Conservation (phyloP, 306 rosid genomes). For the Vigna unguiculata region DNA sequence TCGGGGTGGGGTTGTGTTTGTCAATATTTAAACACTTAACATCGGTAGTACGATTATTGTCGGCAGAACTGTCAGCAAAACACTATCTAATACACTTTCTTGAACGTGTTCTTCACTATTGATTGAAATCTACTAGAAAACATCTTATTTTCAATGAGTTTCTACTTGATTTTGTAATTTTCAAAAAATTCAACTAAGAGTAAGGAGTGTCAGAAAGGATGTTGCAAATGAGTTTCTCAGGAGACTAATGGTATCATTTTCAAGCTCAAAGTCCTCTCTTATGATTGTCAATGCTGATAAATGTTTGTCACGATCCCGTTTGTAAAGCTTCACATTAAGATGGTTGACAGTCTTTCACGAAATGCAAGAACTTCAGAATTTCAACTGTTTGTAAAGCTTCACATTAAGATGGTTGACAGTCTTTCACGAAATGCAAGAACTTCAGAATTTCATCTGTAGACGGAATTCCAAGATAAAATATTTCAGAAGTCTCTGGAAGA, state of each 20-base stretch:
- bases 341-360: slow-evolving; percentile 1
- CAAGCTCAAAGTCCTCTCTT: neutral
- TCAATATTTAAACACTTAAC: neutral
- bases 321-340: neutral
- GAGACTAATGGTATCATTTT: neutral
- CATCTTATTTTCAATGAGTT: neutral
- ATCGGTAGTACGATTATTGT: slow-evolving; percentile 1
- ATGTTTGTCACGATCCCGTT: neutral
- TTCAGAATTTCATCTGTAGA: slow-evolving; percentile 17
- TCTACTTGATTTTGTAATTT: neutral
- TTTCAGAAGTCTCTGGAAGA: slow-evolving; percentile 25
- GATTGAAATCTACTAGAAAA: neutral
- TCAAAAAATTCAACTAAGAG: neutral
- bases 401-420: neutral
- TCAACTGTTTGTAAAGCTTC: slow-evolving; percentile 10
- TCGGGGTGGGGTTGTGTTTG: neutral
- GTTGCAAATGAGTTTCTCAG: neutral
- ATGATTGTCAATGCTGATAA: neutral
- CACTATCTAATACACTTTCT: neutral
- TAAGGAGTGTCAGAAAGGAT: neutral
- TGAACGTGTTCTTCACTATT: neutral
- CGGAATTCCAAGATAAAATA: slow-evolving; percentile 18
- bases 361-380: slow-evolving; percentile 4
- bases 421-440: neutral
- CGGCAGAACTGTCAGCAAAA: neutral